phyloP scores from a whole-genome alignment of 73 alveolate genomes.

The Stentor coeruleus region DNA sequence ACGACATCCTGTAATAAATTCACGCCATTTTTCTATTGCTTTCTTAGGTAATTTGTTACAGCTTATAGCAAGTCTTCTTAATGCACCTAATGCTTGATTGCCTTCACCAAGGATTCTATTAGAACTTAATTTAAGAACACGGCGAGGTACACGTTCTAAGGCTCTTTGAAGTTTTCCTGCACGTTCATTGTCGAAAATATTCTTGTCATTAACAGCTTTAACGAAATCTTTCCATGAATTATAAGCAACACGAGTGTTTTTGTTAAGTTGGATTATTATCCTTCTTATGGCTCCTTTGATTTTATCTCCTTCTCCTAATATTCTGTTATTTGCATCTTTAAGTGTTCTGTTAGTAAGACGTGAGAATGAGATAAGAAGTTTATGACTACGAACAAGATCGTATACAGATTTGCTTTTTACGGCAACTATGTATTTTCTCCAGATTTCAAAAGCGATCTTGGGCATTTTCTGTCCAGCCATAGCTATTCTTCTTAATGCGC shows the following conservation, averaged over 20 bases:
- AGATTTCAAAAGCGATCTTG: neutral
- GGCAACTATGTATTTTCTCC: neutral
- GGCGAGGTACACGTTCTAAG: neutral
- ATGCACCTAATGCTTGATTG: neutral
- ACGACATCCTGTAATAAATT: neutral
- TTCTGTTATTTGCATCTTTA: neutral
- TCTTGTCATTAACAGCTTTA: neutral
- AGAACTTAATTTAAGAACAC: neutral
- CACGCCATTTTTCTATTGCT: neutral
- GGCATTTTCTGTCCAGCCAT: neutral
- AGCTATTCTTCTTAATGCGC: neutral
- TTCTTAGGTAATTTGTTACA: neutral
- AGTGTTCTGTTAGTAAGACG: neutral
- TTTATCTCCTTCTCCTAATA: neutral
- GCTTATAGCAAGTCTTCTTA: neutral
- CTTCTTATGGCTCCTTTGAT: neutral
- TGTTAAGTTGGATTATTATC: neutral
- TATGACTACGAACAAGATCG: neutral
- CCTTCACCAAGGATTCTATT: constrained; percentile 13
- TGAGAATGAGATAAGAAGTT: neutral
- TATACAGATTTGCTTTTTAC: neutral
- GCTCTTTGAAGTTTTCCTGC: neutral
- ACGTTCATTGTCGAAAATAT: neutral
- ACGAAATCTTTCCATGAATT: constrained; percentile 19
- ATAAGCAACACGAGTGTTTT: neutral